phyloP scores from a whole-genome alignment of 345 rosid species.

The Euphorbia tirucalli region DNA sequence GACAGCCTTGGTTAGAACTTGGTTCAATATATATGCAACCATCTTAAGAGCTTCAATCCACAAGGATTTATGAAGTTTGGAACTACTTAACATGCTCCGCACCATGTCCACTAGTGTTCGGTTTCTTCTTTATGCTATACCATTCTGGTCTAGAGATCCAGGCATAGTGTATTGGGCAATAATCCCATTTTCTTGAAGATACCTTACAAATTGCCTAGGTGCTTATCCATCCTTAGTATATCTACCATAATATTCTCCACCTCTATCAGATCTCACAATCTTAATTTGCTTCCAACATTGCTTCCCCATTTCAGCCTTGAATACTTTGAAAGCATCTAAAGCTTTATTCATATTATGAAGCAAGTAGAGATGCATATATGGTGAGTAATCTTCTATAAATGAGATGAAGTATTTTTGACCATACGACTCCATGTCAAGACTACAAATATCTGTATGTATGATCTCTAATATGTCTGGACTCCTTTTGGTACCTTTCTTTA shows the following conservation, averaged over 20 bases:
- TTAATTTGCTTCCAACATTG: too few relatives aligned
- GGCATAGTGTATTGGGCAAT: neutral
- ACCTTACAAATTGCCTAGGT: too few relatives aligned
- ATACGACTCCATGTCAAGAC: neutral
- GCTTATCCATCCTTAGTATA: neutral
- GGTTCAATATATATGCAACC: too few relatives aligned
- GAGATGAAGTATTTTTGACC: neutral
- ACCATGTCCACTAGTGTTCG: neutral
- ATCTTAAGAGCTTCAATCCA: too few relatives aligned
- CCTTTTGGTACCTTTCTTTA: neutral
- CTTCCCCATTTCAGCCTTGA: too few relatives aligned
- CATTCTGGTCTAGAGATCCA: neutral
- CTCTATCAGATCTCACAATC: too few relatives aligned
- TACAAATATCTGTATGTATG: neutral
- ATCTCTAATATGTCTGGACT: neutral
- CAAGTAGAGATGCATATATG: conserved; percentile 3
- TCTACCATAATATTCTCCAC: too few relatives aligned
- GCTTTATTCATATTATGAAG: conserved; percentile 9
- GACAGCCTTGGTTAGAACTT: too few relatives aligned
- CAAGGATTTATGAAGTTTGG: too few relatives aligned
- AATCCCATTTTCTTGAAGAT: too few relatives aligned
- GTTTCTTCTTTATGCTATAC: conserved; percentile 1
- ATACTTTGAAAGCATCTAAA: conserved; percentile 7
- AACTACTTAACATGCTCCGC: too few relatives aligned
- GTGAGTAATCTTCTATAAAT: too few relatives aligned